Conservation (phyloP, 768 basidiomycete genomes). For the Rhodotorula paludigena region DNA sequence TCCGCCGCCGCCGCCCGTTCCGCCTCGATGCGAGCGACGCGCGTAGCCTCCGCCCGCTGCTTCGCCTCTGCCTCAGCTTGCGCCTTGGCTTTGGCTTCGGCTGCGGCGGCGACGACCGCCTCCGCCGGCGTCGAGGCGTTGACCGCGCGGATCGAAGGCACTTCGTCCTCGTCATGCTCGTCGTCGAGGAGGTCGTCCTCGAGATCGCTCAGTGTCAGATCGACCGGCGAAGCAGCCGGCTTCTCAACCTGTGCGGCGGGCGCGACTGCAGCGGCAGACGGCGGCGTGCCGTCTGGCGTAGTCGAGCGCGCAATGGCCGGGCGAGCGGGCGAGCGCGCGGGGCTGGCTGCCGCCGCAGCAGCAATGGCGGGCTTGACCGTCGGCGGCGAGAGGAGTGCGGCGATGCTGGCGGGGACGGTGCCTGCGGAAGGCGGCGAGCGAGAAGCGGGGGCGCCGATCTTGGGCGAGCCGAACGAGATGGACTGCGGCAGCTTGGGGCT, state of each 20-base stretch:
- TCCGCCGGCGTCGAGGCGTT: slow-evolving; percentile 14
- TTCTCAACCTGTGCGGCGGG: neutral
- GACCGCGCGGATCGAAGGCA: slow-evolving; percentile 16
- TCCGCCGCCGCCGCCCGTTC: slow-evolving; percentile 6
- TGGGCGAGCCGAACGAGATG: slow-evolving; percentile 19
- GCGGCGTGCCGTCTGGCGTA: slow-evolving; percentile 23
- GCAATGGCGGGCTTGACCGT: neutral
- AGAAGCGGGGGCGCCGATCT: neutral
- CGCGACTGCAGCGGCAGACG: neutral
- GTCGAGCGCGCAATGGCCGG: slow-evolving; percentile 11
- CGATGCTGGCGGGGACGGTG: neutral
- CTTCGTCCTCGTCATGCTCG: neutral
- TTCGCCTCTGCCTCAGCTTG: neutral
- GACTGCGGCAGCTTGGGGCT: slow-evolving; percentile 17
- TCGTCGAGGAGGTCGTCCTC: neutral
- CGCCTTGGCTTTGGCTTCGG: neutral
- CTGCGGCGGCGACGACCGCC: neutral
- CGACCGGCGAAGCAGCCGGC: neutral
- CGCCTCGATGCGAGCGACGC: too few species aligned
- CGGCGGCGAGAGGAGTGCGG: slow-evolving; percentile 8
- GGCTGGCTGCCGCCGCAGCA: too few species aligned
- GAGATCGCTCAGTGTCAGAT: neutral
- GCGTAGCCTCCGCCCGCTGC: neutral
- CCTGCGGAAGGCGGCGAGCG: neutral
- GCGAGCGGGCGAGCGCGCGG: slow-evolving; percentile 6